These are phyloP conservation scores for Meira nashicola DNA, from an alignment of 1,284 basidiomycete genomes.

Conservation along the genomic window DNA sequence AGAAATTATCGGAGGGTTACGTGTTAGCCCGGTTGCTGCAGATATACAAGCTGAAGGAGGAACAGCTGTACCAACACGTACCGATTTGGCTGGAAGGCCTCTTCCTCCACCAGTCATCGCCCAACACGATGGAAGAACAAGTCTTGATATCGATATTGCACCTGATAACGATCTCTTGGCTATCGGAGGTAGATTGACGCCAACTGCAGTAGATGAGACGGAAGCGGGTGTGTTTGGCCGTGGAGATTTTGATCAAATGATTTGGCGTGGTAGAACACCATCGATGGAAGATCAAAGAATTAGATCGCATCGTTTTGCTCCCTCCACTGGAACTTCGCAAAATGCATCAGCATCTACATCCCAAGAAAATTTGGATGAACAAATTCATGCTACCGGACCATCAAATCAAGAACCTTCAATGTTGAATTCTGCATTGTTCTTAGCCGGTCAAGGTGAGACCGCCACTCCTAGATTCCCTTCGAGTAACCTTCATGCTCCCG, in stretches of 20 bases:
- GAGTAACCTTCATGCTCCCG: constrained; percentile 1
- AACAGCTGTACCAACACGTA: constrained; percentile 23
- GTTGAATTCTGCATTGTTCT: background rate
- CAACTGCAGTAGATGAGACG: constrained; percentile 14
- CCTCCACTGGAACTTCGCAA: too few species aligned
- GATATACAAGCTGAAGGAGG: background rate
- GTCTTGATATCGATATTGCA: constrained; percentile 10
- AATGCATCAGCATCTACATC: too few species aligned
- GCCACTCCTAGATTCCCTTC: background rate
- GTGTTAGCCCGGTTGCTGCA: background rate
- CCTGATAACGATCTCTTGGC: constrained; percentile 26
- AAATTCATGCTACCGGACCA: too few species aligned
- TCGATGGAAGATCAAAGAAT: background rate
- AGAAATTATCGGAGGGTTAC: background rate
- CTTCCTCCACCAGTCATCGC: constrained; percentile 48
- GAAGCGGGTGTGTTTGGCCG: constrained; percentile 35
- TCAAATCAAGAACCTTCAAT: background rate
- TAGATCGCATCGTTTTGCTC: too few species aligned
- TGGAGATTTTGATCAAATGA: constrained; percentile 45
- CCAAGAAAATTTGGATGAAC: too few species aligned
- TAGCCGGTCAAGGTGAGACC: background rate
- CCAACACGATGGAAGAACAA: constrained; percentile 19
- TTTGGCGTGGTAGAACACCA: constrained; percentile 20
- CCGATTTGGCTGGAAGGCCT: constrained; percentile 35
- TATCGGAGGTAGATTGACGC: constrained; percentile 31